Conservation (phyloP, 2,329 filamentous ascomycete species). For the Alternaria panax region DNA sequence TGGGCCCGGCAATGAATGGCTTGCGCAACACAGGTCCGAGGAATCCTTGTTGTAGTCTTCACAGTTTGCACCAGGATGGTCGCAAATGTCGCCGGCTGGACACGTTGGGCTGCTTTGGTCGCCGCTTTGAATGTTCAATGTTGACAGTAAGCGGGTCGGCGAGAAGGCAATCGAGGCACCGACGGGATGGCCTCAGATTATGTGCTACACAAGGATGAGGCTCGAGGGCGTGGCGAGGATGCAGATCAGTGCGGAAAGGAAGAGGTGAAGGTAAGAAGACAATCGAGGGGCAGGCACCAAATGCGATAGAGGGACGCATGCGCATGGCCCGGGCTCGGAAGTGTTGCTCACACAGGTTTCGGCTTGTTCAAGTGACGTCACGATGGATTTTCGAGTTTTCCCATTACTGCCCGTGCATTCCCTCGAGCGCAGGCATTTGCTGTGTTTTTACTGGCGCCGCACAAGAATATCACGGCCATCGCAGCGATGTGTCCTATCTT, state of each 20-base stretch:
- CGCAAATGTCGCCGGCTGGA: slow-evolving; percentile 2
- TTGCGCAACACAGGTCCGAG: slow-evolving; percentile 16
- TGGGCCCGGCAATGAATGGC: slow-evolving; percentile 23
- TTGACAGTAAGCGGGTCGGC: slow-evolving; percentile 24
- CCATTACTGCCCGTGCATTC: slow-evolving; percentile 20
- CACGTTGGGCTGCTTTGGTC: not conserved
- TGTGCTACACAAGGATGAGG: slow-evolving; percentile 30
- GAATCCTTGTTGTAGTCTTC: slow-evolving; percentile 1
- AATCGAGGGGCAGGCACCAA: slow-evolving; percentile 16
- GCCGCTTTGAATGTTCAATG: slow-evolving; percentile 10
- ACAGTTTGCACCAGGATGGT: slow-evolving; percentile 16
- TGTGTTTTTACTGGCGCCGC: slow-evolving; percentile 1
- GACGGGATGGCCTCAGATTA: slow-evolving; percentile 13
- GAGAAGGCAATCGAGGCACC: slow-evolving; percentile 26
- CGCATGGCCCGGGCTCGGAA: slow-evolving; percentile 11
- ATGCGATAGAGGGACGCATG: slow-evolving; percentile 15
- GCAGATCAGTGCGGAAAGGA: slow-evolving; percentile 34
- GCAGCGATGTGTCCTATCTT: not conserved
- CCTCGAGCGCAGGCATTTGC: slow-evolving; percentile 4
- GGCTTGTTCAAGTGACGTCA: slow-evolving; percentile 21
- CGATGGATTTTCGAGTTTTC: slow-evolving; percentile 25
- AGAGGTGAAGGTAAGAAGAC: slow-evolving; percentile 21
- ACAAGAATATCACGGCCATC: not conserved
- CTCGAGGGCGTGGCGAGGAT: slow-evolving; percentile 27
- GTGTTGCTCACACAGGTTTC: slow-evolving; percentile 22